These are phyloP conservation scores for Cladosporium austrohemisphaericum DNA, from an alignment of 2,329 filamentous ascomycete species.

Conservation along the genomic window DNA sequence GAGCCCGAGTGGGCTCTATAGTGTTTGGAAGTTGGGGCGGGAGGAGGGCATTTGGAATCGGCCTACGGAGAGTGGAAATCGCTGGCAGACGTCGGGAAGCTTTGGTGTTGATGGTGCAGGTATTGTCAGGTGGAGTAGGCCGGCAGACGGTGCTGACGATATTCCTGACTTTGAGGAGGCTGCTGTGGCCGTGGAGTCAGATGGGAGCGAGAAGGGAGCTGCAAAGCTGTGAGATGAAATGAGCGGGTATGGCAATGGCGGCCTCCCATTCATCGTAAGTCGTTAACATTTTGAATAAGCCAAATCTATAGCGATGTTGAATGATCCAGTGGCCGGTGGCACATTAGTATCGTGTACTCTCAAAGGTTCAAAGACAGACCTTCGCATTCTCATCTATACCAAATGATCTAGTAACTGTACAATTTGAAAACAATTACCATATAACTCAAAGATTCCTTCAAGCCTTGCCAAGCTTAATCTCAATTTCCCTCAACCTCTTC, in stretches of 20 bases:
- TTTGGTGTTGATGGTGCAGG: slow-evolving; percentile 58
- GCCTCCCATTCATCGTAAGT: too few species aligned
- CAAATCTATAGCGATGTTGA: too few species aligned
- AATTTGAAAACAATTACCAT: too few species aligned
- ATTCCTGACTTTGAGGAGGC: slow-evolving; percentile 13
- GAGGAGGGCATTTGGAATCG: slow-evolving; percentile 64
- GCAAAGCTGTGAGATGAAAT: neutral
- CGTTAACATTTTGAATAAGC: too few species aligned
- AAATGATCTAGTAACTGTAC: too few species aligned
- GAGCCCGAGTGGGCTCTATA: slow-evolving; percentile 55
- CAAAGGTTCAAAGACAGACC: too few species aligned
- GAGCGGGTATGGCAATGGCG: too few species aligned
- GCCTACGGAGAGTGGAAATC: slow-evolving; percentile 60
- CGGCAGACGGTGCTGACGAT: slow-evolving; percentile 29
- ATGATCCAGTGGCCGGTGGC: too few species aligned
- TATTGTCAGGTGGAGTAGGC: slow-evolving; percentile 46
- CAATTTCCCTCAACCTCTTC: slow-evolving; percentile 38
- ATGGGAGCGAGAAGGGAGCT: neutral
- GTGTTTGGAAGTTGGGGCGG: slow-evolving; percentile 55
- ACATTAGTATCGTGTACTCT: too few species aligned
- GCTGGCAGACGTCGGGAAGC: slow-evolving; percentile 66
- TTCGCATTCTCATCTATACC: too few species aligned
- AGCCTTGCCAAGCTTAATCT: slow-evolving; percentile 32
- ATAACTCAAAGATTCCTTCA: slow-evolving; percentile 15
- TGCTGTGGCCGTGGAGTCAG: neutral